These are phyloP conservation scores for Pythium sp. DNA, from an alignment of 352 stramenopile genomes.

Conservation along the genomic window DNA sequence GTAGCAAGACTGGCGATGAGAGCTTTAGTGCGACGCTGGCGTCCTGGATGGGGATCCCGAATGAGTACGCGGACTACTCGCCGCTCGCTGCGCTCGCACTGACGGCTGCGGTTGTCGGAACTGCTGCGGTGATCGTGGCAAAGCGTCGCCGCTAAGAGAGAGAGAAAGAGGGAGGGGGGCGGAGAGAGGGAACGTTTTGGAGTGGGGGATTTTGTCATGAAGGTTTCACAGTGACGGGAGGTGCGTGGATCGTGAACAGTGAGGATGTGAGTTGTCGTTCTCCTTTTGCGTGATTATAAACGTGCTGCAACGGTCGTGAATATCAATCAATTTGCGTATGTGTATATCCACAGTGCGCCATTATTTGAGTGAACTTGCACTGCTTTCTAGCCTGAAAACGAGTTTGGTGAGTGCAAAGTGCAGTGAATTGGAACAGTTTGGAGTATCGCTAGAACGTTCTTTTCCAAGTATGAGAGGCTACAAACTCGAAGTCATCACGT, in stretches of 20 bases:
- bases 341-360: too few species aligned
- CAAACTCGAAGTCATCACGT: too few species aligned
- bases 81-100: background rate
- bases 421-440: too few species aligned
- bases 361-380: too few species aligned
- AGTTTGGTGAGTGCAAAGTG: too few species aligned
- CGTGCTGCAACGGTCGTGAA: too few species aligned
- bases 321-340: too few species aligned
- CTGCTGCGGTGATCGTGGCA: background rate
- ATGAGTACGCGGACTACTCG: background rate
- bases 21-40: background rate
- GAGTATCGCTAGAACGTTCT: too few species aligned
- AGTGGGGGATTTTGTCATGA: background rate
- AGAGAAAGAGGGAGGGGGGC: background rate
- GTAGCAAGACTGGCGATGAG: background rate
- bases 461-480: too few species aligned
- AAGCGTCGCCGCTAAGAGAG: background rate
- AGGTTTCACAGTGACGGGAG: background rate
- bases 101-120: background rate
- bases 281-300: too few species aligned
- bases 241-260: background rate
- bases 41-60: conserved; percentile 2
- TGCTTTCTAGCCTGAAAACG: too few species aligned
- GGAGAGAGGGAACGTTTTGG: background rate
- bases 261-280: background rate